Evolutionary conservation across 257 asterid genomes (phyloP), one percentile per base, ranked within the genome.

Genomic region (Salvia hispanica): DNA sequence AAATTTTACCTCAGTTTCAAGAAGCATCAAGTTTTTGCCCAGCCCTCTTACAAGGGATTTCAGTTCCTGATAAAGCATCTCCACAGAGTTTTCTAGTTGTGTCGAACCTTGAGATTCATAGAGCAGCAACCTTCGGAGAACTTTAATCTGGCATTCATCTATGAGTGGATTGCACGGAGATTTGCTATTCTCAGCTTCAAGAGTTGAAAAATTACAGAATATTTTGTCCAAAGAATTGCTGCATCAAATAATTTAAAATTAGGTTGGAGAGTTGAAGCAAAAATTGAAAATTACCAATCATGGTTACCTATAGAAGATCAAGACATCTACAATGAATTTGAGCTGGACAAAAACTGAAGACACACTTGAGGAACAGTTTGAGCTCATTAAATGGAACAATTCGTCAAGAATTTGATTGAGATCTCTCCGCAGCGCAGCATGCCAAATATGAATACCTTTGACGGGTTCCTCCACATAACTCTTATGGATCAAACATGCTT

Each of bases 171-270:
- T 52, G 66, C 73, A 74, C 48, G 66, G 62, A 39, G 81, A 78
- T 14, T 46, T 48, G 71, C 60, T 56, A 58, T 74, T 70, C 76
- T 67, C 74, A 65, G 79, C 66, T 50, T 84, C 75, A 69, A 79
- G 85, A 62, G 56, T 75, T 62, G 80, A 70, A 78, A 86, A 48
- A 53, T 90, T 92, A 66, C 79, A 81, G 67, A 85, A 78, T 15
- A 85, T 58, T 68, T 84, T 80, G 71, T 89, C 91, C 87, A 84
- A 72, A 13, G 86, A 87, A 55, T 86, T 85, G 80, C 98, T 89
- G 91, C 78, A 77, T 67, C 69, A 74, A 70, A 73, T 9, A 69
- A 61, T 25, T 25, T 25, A 25, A 25, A 36, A 73, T 56, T 43
- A 16, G 64, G 52, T 43, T 43, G 70, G 44, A 59, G 46, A 50